These are phyloP conservation scores for Aspergillus sp. DNA, from an alignment of 2,329 filamentous ascomycete species.

Conservation along the genomic window DNA sequence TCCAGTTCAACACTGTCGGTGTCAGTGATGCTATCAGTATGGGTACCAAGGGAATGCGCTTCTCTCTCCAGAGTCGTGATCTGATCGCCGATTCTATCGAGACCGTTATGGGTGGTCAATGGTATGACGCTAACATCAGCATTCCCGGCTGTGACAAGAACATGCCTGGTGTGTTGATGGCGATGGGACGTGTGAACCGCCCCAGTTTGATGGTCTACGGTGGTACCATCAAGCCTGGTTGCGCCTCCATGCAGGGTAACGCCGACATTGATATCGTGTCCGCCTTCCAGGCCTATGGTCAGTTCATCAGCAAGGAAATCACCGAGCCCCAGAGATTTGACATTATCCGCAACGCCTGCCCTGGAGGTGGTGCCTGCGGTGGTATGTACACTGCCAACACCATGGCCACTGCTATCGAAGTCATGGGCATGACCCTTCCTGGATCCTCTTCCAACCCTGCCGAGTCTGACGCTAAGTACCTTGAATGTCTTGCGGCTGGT, in stretches of 20 bases:
- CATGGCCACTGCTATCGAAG: slow-evolving; percentile 73
- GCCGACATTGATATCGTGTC: slow-evolving; percentile 88
- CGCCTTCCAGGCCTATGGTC: slow-evolving; percentile 95
- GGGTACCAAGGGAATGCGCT: slow-evolving; percentile 97
- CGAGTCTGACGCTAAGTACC: slow-evolving; percentile 68
- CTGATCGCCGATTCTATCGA: slow-evolving; percentile 98
- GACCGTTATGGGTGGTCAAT: slow-evolving; percentile 98
- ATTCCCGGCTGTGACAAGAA: slow-evolving; percentile 99
- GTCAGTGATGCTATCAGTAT: slow-evolving; percentile 98
- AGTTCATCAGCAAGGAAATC: slow-evolving; percentile 90
- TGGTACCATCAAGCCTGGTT: slow-evolving; percentile 89
- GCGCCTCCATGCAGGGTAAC: slow-evolving; percentile 71
- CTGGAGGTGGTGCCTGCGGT: slow-evolving; percentile 78
- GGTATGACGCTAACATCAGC: slow-evolving; percentile 97
- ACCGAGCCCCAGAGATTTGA: slow-evolving; percentile 89
- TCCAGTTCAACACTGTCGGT: slow-evolving; percentile 99
- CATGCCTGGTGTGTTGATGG: slow-evolving; percentile 91
- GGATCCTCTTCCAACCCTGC: slow-evolving; percentile 80
- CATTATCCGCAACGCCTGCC: slow-evolving; percentile 90
- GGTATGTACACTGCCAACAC: slow-evolving; percentile 83
- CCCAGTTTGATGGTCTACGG: slow-evolving; percentile 98
- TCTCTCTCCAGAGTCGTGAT: slow-evolving; percentile 89
- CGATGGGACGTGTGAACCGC: slow-evolving; percentile 91
- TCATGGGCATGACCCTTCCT: slow-evolving; percentile 76
- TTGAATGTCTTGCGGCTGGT: slow-evolving; percentile 72